Evolutionary conservation across 768 basidiomycete species (phyloP).

Genomic region (Tulasnella sp.): DNA sequence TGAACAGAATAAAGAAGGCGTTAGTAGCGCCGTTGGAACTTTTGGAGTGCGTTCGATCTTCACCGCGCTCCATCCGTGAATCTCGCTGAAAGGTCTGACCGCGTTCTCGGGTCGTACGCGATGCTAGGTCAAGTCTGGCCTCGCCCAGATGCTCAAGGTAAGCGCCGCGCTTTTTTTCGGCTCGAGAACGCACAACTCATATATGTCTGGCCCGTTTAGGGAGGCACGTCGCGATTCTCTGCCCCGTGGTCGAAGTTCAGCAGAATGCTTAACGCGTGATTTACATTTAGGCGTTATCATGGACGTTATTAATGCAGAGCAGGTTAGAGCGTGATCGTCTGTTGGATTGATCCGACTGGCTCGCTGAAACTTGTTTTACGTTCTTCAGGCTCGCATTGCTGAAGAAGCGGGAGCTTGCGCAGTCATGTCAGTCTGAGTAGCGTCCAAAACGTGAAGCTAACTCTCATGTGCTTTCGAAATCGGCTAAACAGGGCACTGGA

Average conservation of each 20-base stretch:
- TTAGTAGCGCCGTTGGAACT: slow-evolving; percentile 50
- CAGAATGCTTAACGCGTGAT: slow-evolving; percentile 26
- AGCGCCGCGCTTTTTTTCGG: slow-evolving; percentile 24
- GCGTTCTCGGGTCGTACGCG: slow-evolving; percentile 1
- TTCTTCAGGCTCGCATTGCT: slow-evolving; percentile 78
- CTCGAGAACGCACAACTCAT: slow-evolving; percentile 8
- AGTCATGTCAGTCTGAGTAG: slow-evolving; percentile 59
- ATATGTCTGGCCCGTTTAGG: neutral
- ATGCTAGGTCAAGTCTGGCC: slow-evolving; percentile 78
- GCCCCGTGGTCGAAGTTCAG: slow-evolving; percentile 22
- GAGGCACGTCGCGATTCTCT: slow-evolving; percentile 23
- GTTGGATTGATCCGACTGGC: neutral
- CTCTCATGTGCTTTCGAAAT: neutral
- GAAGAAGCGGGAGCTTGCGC: slow-evolving; percentile 97
- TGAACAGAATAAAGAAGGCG: neutral
- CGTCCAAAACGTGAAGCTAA: neutral
- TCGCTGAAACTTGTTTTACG: neutral
- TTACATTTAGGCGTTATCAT: slow-evolving; percentile 82
- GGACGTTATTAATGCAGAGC: slow-evolving; percentile 86
- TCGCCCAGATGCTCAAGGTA: slow-evolving; percentile 97
- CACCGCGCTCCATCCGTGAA: neutral
- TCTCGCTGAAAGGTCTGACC: neutral
- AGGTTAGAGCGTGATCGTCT: slow-evolving; percentile 39
- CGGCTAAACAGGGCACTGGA: slow-evolving; percentile 56
- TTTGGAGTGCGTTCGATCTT: slow-evolving; percentile 53